A percentile compares a stretch with the other conserved stretches of the same genome.
Conservation (phyloP, 2,329 filamentous ascomycete genomes). For the Cordyceps farinosa region DNA sequence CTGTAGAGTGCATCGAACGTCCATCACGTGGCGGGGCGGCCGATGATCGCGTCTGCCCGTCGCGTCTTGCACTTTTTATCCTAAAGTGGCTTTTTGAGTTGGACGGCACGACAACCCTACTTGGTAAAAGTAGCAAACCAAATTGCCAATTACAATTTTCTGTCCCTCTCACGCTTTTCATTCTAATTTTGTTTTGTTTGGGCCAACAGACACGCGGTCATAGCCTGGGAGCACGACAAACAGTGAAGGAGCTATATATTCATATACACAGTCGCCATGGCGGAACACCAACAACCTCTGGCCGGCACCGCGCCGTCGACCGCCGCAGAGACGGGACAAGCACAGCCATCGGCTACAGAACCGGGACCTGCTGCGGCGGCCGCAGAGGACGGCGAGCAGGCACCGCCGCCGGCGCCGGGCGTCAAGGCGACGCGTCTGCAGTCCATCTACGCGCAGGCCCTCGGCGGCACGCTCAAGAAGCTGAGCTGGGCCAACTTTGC, state of each 20-base stretch:
- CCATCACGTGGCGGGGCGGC: conserved; percentile 13
- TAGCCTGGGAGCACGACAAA: too few species aligned
- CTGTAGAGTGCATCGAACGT: neutral
- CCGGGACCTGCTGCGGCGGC: too few species aligned
- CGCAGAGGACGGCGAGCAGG: neutral
- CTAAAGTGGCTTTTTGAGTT: neutral
- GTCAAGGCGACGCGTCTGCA: conserved; percentile 54
- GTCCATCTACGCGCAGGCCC: conserved; percentile 49
- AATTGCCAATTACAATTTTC: too few species aligned
- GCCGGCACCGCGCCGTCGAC: neutral
- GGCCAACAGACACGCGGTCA: too few species aligned
- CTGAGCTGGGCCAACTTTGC: conserved; percentile 56
- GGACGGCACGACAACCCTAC: too few species aligned
- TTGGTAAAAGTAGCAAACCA: neutral
- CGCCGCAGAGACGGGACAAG: neutral
- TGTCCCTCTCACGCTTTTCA: too few species aligned
- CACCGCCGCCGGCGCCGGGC: conserved; percentile 39
- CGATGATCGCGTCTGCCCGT: conserved; percentile 7
- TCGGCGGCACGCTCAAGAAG: conserved; percentile 52
- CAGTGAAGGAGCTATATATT: too few species aligned
- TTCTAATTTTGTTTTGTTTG: too few species aligned
- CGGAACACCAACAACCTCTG: neutral
- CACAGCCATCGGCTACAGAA: neutral
- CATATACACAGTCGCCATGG: neutral
- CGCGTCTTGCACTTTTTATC: conserved; percentile 4